Conservation (phyloP, 176 grass and related monocot genomes). For the Phoenix roebelenii region DNA sequence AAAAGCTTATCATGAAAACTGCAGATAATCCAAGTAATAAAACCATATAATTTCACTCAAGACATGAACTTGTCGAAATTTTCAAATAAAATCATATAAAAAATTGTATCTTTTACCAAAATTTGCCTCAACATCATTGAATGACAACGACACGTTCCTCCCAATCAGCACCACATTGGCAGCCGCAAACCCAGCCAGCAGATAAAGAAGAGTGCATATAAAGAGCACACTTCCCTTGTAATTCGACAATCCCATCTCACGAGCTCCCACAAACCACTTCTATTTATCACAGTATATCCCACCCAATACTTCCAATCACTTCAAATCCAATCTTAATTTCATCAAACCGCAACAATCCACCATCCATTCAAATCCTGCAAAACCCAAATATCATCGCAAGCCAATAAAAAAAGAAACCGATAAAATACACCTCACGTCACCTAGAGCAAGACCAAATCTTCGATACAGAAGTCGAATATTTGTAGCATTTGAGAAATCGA, state of each 20-base stretch:
- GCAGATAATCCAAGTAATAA: background rate
- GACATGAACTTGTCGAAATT: background rate
- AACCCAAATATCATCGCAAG: constrained; percentile 11
- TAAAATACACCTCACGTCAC: background rate
- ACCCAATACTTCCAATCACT: constrained; percentile 14
- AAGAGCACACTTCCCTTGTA: background rate
- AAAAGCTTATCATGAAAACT: too few species aligned
- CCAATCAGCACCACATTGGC: constrained; percentile 15
- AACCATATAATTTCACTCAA: background rate
- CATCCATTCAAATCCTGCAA: constrained; percentile 21
- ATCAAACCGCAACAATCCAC: background rate
- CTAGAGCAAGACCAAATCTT: background rate
- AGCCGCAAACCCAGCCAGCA: background rate
- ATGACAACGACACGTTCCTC: constrained; percentile 7
- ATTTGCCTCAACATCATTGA: constrained; percentile 3
- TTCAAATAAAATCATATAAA: background rate
- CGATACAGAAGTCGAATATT: constrained; percentile 3
- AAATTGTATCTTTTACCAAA: constrained; percentile 3
- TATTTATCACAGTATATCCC: background rate
- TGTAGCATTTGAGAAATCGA: background rate
- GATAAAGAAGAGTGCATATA: background rate
- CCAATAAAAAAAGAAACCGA: background rate
- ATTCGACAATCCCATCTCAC: background rate
- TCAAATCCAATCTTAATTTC: constrained; percentile 13
- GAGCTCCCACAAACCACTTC: constrained; percentile 4